phyloP scores from a whole-genome alignment of 257 asterid species.

The Capsicum pubescens region DNA sequence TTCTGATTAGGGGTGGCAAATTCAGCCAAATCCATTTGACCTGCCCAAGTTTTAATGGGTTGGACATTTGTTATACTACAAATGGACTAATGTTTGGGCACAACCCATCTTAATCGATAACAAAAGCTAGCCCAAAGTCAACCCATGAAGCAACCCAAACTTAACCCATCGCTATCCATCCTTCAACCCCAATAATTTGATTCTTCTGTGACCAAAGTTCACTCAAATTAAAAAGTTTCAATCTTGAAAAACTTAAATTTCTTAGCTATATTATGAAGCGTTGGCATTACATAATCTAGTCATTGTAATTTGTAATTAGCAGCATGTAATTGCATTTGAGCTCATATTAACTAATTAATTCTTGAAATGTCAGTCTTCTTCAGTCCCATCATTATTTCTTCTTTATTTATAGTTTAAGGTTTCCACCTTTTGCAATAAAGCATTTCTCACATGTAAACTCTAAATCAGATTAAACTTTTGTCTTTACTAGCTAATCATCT shows the following conservation, averaged over 20 bases:
- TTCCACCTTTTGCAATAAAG: background rate
- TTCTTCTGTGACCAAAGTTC: background rate
- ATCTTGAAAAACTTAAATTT: background rate
- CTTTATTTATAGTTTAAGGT: background rate
- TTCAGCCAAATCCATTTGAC: background rate
- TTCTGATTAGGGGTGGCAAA: background rate
- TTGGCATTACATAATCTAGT: background rate
- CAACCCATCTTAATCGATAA: background rate
- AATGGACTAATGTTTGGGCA: slow-evolving; percentile 8
- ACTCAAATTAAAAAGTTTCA: background rate
- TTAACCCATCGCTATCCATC: background rate
- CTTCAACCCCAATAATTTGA: background rate
- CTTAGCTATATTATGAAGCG: background rate
- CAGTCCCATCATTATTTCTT: background rate
- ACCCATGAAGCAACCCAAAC: background rate
- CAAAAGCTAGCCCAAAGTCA: background rate
- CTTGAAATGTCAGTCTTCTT: background rate
- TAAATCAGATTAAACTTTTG: background rate
- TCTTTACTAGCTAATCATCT: background rate
- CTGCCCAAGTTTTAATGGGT: background rate
- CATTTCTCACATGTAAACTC: background rate
- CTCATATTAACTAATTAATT: background rate
- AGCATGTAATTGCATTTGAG: slow-evolving; percentile 6
- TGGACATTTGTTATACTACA: background rate
- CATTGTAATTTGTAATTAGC: background rate